Evolutionary conservation across 2,329 filamentous ascomycete species (phyloP).

Genomic region (Thelonectria rubi): DNA sequence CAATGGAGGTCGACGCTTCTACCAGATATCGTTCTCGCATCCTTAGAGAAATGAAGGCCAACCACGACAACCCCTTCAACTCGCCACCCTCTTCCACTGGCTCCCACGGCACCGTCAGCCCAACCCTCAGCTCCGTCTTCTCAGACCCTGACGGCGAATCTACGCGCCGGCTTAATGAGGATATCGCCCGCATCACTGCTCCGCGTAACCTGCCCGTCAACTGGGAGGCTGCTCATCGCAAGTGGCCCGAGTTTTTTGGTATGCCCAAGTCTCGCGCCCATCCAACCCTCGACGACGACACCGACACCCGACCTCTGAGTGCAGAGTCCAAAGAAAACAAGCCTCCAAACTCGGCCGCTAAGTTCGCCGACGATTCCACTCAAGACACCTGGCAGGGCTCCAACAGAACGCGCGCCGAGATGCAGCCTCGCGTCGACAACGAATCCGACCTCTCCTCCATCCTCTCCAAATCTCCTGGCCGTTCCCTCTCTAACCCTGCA

Average conservation of each 20-base stretch:
- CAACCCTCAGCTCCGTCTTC: slow-evolving; percentile 62
- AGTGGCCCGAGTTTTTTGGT: slow-evolving; percentile 63
- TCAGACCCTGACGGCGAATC: slow-evolving; percentile 64
- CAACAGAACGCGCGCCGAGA: slow-evolving; percentile 56
- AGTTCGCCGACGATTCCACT: slow-evolving; percentile 54
- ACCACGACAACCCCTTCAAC: slow-evolving; percentile 65
- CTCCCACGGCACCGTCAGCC: slow-evolving; percentile 65
- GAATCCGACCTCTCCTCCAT: slow-evolving; percentile 60
- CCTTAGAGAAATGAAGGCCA: slow-evolving; percentile 61
- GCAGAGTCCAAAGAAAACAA: slow-evolving; percentile 58
- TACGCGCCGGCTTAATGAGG: slow-evolving; percentile 60
- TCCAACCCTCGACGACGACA: slow-evolving; percentile 44
- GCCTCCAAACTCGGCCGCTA: slow-evolving; percentile 47
- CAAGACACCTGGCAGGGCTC: slow-evolving; percentile 52
- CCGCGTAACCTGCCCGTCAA: slow-evolving; percentile 53
- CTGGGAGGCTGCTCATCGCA: slow-evolving; percentile 57
- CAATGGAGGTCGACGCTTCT: slow-evolving; percentile 54
- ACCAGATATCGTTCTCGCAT: slow-evolving; percentile 58
- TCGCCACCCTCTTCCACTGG: slow-evolving; percentile 67
- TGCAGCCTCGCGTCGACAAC: slow-evolving; percentile 64
- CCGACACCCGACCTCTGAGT: slow-evolving; percentile 49
- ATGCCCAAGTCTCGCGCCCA: slow-evolving; percentile 48
- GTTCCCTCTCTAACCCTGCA: slow-evolving; percentile 39
- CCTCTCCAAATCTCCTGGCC: slow-evolving; percentile 52
- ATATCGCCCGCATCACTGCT: slow-evolving; percentile 56